Base-by-base conservation (phyloP, 208 protist species). In the Trypanosoma mega region DNA sequence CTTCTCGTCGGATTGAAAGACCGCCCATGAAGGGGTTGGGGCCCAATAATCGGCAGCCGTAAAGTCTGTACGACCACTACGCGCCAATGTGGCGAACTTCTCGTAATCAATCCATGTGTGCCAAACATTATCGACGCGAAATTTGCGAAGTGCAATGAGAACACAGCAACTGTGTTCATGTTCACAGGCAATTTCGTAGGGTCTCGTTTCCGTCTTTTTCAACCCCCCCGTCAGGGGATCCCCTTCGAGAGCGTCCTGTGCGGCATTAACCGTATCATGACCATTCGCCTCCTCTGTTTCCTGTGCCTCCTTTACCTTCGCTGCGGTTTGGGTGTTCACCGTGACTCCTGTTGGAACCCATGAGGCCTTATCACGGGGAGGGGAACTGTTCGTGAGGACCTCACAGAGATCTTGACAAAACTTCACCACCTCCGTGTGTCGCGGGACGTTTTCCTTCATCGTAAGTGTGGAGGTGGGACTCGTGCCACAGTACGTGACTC, bases 371-470 rank as follows among this genome's bases (percentile, higher is more conserved):
- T 70, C 63, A 14, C 36, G 39, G 16, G 63, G 63, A 14, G 24
- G 33, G 8, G 45, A 56, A 24, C 34, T 30, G 6, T 37, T 31
- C 48, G 70, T 77, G 21, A 95, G 44, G 47, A 63, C 68, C 18
- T 78, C 64, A 46, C 78, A 89, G 16, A 98, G 68, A 7, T 33
- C 67, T 54, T 76, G 39, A 74, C 91, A 96, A 68, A 97, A 97
- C 18, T 61, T n/a, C 14, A 97, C 74, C 31, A 98, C 92, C 65
- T 98, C 94, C n/a, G 89, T 78, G 64, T 98, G 95, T 16, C 81
- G 92, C 11, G 95, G 95, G 11, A 98, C 94, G 72, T 98, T 97
- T 1, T 75, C 76, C 50, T 89, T 90, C 93, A 98, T 98, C 37
- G 74, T 92, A 8, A 98, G 70, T 20, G 80, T 90, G 34, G 74